Base-by-base conservation (phyloP, 2,329 filamentous ascomycete species). In the Penicillium sp. region DNA sequence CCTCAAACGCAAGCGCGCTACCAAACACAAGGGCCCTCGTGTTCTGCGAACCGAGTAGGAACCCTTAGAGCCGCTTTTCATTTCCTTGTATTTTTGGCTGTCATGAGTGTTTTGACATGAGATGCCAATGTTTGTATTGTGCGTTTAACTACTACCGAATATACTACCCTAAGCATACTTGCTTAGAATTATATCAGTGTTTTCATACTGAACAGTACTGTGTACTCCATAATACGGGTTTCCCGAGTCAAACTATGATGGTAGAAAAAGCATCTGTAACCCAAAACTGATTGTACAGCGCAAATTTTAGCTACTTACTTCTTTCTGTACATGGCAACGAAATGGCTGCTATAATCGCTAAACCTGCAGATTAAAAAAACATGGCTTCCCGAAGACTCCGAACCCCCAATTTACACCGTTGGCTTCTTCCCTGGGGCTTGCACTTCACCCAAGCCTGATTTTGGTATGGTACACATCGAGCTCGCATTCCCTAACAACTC, bases 1-100 rank as follows among this genome's bases (percentile, higher is more conserved):
- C 18, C 77, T 79, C 56, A 82, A 81, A 72, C 81, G 80, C 68
- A 79, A 77, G 70, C 77, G 77, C 64, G 72, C 75, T 47, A 67
- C 70, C 10, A 78, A 78, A 63, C 70, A 69, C 59, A 75, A 72
- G 66, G 77, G 76, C 16, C 68, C 74, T 32, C 70, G 71, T 55
- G 73, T 77, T 57, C 64, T 80, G 59, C 65, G 78, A 64, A 75
- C 74, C 55, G 75, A 78, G 62, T 78, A 69, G 62, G 58, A 34
- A 46, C 48, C 38, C 52, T 24, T 55, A 51, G 49, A 48, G 39
- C 51, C 52, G 32, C 55, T 49, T 52, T 54, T 40, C 40, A 42
- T 54, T 54, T 44, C 27, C 29, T 48, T 43, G 29, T 58, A 40
- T 47, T 36, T 21, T 57, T 51, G 29, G 45, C 34, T 54, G 53